Conservation (phyloP, 352 stramenopile species). For the Phytophthora pseudosyringae region DNA sequence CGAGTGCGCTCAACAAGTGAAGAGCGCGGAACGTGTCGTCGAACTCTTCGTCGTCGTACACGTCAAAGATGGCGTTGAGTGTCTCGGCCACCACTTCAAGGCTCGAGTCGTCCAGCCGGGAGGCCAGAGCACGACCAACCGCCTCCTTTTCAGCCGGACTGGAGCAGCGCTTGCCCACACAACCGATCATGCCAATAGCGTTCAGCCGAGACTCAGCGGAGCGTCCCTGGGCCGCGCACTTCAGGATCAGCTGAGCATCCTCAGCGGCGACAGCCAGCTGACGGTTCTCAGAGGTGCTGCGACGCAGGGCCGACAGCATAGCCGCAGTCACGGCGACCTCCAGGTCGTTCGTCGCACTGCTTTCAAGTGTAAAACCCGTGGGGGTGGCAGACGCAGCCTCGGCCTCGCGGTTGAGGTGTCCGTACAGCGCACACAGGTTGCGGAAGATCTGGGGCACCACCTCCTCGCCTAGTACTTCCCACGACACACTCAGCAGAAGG, state of each 20-base stretch:
- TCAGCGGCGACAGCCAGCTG: constrained; percentile 60
- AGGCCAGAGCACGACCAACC: constrained; percentile 67
- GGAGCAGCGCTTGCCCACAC: constrained; percentile 74
- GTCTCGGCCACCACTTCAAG: constrained; percentile 87
- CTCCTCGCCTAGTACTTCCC: constrained; percentile 60
- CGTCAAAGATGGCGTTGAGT: constrained; percentile 88
- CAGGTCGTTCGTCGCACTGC: constrained; percentile 60
- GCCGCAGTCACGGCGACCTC: constrained; percentile 73
- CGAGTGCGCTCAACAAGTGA: constrained; percentile 68
- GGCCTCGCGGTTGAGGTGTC: constrained; percentile 60
- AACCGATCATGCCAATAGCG: constrained; percentile 79
- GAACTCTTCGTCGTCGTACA: constrained; percentile 85
- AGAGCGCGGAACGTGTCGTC: constrained; percentile 74
- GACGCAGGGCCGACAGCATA: constrained; percentile 77
- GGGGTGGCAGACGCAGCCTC: constrained; percentile 26
- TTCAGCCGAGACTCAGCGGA: constrained; percentile 79
- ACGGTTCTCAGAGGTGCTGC: constrained; percentile 57
- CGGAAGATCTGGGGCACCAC: constrained; percentile 75
- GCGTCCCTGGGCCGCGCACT: constrained; percentile 59
- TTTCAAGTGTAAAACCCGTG: constrained; percentile 43
- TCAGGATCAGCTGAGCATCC: constrained; percentile 76
- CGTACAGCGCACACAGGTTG: constrained; percentile 80
- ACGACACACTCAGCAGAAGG: constrained; percentile 67
- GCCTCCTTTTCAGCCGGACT: constrained; percentile 70
- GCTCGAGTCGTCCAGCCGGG: constrained; percentile 67